A percentile compares a stretch with the other conserved stretches of the same genome.
Evolutionary conservation across 2,329 filamentous ascomycete genomes (phyloP).

Genomic region (Apiospora aurea): DNA sequence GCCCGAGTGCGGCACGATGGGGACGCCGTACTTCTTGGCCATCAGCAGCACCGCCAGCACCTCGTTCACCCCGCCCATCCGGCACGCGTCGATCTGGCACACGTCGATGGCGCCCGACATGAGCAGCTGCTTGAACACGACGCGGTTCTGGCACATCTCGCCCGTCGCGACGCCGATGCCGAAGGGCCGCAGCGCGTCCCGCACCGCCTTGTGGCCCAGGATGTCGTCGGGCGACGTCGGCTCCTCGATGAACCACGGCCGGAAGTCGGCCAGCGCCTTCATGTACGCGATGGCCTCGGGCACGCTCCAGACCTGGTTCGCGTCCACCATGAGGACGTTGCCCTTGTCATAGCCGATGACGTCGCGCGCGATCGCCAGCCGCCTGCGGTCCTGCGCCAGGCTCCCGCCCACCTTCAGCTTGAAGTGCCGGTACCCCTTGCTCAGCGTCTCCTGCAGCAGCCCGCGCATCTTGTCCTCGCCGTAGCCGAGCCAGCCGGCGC

Average conservation of each 20-base stretch:
- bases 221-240: constrained; percentile 91
- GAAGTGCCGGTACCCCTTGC: constrained; percentile 82
- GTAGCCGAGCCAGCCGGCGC: constrained; percentile 91
- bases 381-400: constrained; percentile 73
- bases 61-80: constrained; percentile 90
- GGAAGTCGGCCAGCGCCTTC: constrained; percentile 81
- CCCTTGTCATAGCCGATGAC: constrained; percentile 84
- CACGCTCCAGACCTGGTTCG: constrained; percentile 92
- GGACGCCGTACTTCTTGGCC: constrained; percentile 79
- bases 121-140: constrained; percentile 92
- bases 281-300: constrained; percentile 90
- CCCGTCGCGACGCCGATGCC: constrained; percentile 88
- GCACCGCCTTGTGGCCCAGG: constrained; percentile 84
- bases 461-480: constrained; percentile 84
- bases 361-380: constrained; percentile 76
- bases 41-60: constrained; percentile 89
- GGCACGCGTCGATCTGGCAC: constrained; percentile 89
- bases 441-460: constrained; percentile 76
- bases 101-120: constrained; percentile 82
- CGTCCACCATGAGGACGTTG: constrained; percentile 90
- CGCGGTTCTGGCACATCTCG: constrained; percentile 95
- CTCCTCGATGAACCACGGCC: constrained; percentile 95
- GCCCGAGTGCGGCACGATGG: constrained; percentile 87
- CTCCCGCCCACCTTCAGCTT: constrained; percentile 88
- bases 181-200: constrained; percentile 77